phyloP scores from a whole-genome alignment of 192 early-diverging fungal genomes.

The Podila epigama region DNA sequence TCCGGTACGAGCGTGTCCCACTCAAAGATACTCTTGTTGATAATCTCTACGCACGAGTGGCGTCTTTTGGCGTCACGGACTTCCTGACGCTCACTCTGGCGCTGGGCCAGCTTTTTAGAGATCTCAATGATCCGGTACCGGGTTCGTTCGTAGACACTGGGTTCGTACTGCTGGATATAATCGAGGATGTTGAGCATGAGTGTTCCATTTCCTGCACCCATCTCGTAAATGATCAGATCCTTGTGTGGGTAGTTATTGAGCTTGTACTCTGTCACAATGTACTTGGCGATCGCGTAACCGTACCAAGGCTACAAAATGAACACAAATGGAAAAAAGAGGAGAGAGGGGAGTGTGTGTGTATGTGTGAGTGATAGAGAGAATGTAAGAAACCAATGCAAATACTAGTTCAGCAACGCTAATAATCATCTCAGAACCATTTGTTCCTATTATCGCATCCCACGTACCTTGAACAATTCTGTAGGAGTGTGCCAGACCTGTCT shows the following conservation, averaged over 20 bases:
- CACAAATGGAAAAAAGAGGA: neutral
- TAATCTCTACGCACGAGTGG: constrained; percentile 74
- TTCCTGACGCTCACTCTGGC: constrained; percentile 64
- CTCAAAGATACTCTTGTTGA: constrained; percentile 94
- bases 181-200: constrained; percentile 94
- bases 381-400: constrained; percentile 1
- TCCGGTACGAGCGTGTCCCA: constrained; percentile 77
- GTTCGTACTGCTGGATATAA: constrained; percentile 79
- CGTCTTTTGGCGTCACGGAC: constrained; percentile 41
- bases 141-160: constrained; percentile 78
- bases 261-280: constrained; percentile 83
- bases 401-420: neutral
- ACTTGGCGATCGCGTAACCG: constrained; percentile 89
- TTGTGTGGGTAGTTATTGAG: constrained; percentile 62
- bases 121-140: constrained; percentile 96
- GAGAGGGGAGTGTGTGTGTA: no score
- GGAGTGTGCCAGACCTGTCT: constrained; percentile 99
- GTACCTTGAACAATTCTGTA: constrained; percentile 90
- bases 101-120: constrained; percentile 78
- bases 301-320: constrained; percentile 84
- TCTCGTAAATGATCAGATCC: constrained; percentile 90
- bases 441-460: neutral
- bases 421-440: neutral
- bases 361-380: no score
- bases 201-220: constrained; percentile 97